Percentiles rank a stretch among this genome's conserved stretches.
These are phyloP conservation scores for Spinacia oleracea DNA, from an alignment of 179 eudicot genomes.

Conservation along the genomic window DNA sequence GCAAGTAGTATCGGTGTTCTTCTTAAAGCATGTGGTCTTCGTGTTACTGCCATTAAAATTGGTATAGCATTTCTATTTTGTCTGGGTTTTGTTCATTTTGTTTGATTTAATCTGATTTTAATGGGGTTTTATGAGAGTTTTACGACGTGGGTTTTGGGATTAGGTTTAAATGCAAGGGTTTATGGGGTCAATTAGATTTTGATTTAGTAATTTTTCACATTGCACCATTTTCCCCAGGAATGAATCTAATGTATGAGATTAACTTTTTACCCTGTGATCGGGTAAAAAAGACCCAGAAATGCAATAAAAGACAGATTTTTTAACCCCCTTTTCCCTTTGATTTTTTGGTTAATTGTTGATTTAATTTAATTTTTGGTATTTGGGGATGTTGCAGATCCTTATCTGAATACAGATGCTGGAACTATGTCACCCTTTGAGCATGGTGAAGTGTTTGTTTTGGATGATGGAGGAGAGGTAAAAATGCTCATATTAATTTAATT, in stretches of 20 bases:
- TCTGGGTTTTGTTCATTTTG: not conserved
- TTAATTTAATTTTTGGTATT: not conserved
- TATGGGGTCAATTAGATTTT: conserved; percentile 18
- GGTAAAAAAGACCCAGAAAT: conserved; percentile 9
- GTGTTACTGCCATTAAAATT: conserved; percentile 85
- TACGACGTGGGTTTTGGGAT: conserved; percentile 28
- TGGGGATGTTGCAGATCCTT: conserved; percentile 65
- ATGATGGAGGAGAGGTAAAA: conserved; percentile 97
- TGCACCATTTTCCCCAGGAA: conserved; percentile 16
- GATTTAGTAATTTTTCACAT: not conserved
- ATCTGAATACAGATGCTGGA: conserved; percentile 96
- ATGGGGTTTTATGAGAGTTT: not conserved
- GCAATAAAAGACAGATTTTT: not conserved
- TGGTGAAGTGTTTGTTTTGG: conserved; percentile 91
- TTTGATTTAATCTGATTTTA: not conserved
- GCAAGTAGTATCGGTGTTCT: conserved; percentile 88
- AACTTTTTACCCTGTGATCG: not conserved
- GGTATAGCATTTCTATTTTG: conserved; percentile 38
- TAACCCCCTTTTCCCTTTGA: not conserved
- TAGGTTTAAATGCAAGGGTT: conserved; percentile 24
- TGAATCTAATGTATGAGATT: not conserved
- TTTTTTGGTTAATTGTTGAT: not conserved
- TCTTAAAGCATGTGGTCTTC: conserved; percentile 84
- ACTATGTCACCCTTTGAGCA: conserved; percentile 99
- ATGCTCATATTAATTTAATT: not conserved